Evolutionary conservation across 352 stramenopile genomes (phyloP).

Genomic region (Plasmopara halstedii): DNA sequence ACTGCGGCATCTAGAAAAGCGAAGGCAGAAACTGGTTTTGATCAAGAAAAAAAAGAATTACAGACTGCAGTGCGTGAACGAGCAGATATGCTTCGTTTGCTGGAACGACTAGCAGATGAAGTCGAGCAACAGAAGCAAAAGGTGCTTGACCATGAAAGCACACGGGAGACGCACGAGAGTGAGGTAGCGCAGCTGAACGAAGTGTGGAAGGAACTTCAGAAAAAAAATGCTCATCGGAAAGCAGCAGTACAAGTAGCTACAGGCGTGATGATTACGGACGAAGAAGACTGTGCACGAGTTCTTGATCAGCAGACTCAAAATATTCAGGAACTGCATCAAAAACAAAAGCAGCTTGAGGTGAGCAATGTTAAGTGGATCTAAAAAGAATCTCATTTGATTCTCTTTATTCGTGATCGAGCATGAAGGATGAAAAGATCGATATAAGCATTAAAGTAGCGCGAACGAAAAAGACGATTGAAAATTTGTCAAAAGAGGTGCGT

Average conservation of each 20-base stretch:
- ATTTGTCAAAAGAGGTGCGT: constrained; percentile 46
- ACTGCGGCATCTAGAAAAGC: constrained; percentile 16
- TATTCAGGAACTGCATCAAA: constrained; percentile 66
- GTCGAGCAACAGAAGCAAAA: constrained; percentile 47
- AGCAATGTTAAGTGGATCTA: background rate
- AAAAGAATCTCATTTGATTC: background rate
- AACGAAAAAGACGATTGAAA: constrained; percentile 44
- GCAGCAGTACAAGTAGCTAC: constrained; percentile 63
- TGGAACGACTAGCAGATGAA: constrained; percentile 35
- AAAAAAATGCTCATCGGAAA: constrained; percentile 64
- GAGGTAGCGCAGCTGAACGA: constrained; percentile 44
- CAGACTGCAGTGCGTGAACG: constrained; percentile 39
- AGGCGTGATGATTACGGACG: constrained; percentile 64
- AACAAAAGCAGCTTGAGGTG: constrained; percentile 57
- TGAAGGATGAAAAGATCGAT: constrained; percentile 64
- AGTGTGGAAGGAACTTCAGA: constrained; percentile 66
- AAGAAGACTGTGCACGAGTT: constrained; percentile 70
- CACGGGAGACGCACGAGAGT: constrained; percentile 29
- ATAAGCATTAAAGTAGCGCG: constrained; percentile 60
- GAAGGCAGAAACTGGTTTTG: constrained; percentile 21
- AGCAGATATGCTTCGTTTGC: constrained; percentile 21
- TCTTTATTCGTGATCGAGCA: background rate
- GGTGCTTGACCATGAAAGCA: constrained; percentile 34
- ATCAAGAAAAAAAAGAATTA: constrained; percentile 38
- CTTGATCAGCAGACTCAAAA: constrained; percentile 61